A percentile compares a stretch with the other conserved stretches of the same genome.
Conservation (phyloP, 257 asterid species). For the Salvia splendens region DNA sequence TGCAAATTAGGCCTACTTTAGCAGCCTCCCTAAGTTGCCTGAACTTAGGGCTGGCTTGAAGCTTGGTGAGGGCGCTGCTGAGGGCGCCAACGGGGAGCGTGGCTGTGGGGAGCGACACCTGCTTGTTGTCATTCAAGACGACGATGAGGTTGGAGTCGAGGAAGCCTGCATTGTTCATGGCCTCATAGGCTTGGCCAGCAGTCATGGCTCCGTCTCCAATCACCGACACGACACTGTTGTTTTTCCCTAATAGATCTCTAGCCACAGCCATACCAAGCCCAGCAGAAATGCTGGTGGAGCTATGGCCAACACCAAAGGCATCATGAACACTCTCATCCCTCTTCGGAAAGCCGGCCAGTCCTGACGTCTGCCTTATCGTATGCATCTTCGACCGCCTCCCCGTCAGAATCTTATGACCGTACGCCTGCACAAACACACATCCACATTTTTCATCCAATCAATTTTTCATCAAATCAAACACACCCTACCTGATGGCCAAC, state of each 20-base stretch:
- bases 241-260: slow-evolving; percentile 10
- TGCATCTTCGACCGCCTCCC: slow-evolving; percentile 27
- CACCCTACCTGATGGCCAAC: slow-evolving; percentile 20
- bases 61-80: slow-evolving; percentile 26
- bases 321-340: slow-evolving; percentile 27
- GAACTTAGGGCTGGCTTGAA: slow-evolving; percentile 27
- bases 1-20: background rate
- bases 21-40: slow-evolving; percentile 25
- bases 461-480: background rate
- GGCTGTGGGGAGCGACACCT: slow-evolving; percentile 20
- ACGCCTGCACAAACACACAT: background rate
- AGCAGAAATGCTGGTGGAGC: slow-evolving; percentile 26
- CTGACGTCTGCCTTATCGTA: slow-evolving; percentile 18
- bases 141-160: slow-evolving; percentile 24
- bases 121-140: slow-evolving; percentile 25
- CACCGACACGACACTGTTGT: slow-evolving; percentile 20
- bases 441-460: no score
- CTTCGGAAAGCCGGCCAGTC: slow-evolving; percentile 23
- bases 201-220: slow-evolving; percentile 25
- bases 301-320: slow-evolving; percentile 26
- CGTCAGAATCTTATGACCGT: slow-evolving; percentile 22
- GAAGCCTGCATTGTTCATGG: slow-evolving; percentile 25
- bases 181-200: slow-evolving; percentile 26
- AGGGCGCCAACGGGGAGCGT: slow-evolving; percentile 24
- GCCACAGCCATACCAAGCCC: slow-evolving; percentile 28